Conservation (phyloP, 2,329 filamentous ascomycete genomes). For the Penicillium sp. region DNA sequence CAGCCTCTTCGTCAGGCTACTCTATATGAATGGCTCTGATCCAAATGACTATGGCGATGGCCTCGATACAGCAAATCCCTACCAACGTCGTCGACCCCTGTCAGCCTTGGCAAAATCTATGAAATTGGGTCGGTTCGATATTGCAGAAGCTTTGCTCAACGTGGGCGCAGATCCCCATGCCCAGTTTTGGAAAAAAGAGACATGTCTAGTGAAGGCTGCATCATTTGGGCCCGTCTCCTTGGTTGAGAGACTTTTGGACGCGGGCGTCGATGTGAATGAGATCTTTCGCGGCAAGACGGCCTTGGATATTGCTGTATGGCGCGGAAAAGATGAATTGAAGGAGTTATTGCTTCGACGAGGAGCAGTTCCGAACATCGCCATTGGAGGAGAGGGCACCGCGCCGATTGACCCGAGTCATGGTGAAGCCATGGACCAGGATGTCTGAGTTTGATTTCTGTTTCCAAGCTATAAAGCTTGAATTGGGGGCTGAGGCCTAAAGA, state of each 20-base stretch:
- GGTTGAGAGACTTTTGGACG: not conserved
- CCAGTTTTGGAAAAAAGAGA: not conserved
- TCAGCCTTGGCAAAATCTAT: not conserved
- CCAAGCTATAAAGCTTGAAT: too few relatives aligned
- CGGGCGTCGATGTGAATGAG: constrained; percentile 1
- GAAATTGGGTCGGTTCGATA: not conserved
- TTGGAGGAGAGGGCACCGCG: not conserved
- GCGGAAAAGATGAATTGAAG: not conserved
- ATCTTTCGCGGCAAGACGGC: not conserved
- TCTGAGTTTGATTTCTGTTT: too few relatives aligned
- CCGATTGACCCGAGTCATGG: not conserved
- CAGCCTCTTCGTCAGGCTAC: not conserved
- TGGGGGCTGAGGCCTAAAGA: too few relatives aligned
- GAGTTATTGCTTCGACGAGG: constrained; percentile 2
- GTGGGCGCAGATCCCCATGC: not conserved
- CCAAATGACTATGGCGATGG: not conserved
- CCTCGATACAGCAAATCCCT: not conserved
- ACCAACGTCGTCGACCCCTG: not conserved
- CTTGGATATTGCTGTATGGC: not conserved
- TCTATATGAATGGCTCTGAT: not conserved
- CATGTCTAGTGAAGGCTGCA: not conserved
- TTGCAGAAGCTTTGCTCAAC: not conserved
- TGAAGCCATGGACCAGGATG: not conserved
- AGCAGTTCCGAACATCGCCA: not conserved
- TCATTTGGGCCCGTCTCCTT: not conserved